phyloP scores from a whole-genome alignment of 495 filamentous ascomycete species.

The Aspergillus incahuasiensis region DNA sequence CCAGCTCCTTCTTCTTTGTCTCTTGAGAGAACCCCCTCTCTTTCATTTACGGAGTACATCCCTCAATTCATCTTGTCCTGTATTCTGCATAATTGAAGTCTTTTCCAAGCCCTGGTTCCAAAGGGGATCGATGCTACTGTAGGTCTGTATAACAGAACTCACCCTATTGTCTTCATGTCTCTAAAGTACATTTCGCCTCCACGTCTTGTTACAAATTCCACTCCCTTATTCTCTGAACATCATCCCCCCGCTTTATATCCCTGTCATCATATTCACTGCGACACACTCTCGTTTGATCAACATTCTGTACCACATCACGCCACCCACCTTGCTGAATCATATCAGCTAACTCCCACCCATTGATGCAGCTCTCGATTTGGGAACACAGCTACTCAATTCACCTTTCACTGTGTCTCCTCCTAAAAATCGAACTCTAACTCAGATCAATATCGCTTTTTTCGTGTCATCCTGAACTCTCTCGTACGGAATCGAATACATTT shows the following conservation, averaged over 20 bases:
- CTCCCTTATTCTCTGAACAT: slow-evolving; percentile 11
- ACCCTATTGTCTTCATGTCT: neutral
- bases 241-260: slow-evolving; percentile 4
- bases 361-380: neutral
- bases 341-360: neutral
- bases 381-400: neutral
- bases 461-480: neutral
- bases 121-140: neutral
- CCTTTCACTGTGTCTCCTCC: neutral
- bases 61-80: neutral
- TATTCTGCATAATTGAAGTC: neutral
- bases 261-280: neutral
- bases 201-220: slow-evolving; percentile 6
- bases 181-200: slow-evolving; percentile 1
- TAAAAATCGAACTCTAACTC: neutral
- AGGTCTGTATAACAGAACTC: neutral
- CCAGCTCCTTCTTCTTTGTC: neutral
- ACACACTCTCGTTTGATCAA: neutral
- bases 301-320: slow-evolving; percentile 4
- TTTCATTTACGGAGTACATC: neutral
- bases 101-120: neutral
- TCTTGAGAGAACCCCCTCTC: neutral
- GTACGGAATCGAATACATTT: neutral
- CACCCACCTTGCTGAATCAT: neutral
- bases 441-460: neutral